Evolutionary conservation across 148 eudicot species (phyloP), one percentile per base, ranked within the genome.

Genomic region (Fagopyrum tataricum): DNA sequence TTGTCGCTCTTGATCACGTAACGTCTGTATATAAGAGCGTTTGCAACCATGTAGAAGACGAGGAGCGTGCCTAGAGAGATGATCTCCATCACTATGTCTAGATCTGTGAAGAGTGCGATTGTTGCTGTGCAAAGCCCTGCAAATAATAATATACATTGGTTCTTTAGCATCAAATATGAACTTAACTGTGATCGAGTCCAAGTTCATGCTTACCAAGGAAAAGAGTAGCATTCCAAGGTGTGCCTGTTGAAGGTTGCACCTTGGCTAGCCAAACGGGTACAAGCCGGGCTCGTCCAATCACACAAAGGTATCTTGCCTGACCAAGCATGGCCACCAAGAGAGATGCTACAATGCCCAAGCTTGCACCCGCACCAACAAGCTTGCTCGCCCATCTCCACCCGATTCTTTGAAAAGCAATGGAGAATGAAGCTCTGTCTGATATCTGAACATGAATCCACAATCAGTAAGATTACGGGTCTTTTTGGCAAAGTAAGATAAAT

Each of bases 361-460:
- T 81, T 64, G 98, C 98, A 7, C 97, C 98, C 0, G 75, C 89
- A 17, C 93, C 97, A 62, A 94, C 93, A 37, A 91, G 76, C 73
- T 87, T 87, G 74, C 88, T 80, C 11, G 89, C 96, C 98, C 98
- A 94, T 56, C 77, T 82, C 98, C 98, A 94, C 12, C 96, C 96
- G 53, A 86, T 81, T 31, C 66, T 78, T 56, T 82, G 84, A 74
- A 94, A 94, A 7, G 95, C 97, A 75, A 77, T 74, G 2, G 97
- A 86, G 78, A 86, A 94, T 67, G 98, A 85, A 48, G 98, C 98
- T 31, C 41, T 79, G 39, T 78, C 77, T 8, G 88, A 80, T 72
- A 91, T 83, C 97, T 89, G 70, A 67, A 67, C 44, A 37, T 10
- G n/a, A 62, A 39, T 24, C 17, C 37, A 31, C 37, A 31, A n/a